Evolutionary conservation across 2,329 filamentous ascomycete species (phyloP).

Genomic region (Venturia effusa): DNA sequence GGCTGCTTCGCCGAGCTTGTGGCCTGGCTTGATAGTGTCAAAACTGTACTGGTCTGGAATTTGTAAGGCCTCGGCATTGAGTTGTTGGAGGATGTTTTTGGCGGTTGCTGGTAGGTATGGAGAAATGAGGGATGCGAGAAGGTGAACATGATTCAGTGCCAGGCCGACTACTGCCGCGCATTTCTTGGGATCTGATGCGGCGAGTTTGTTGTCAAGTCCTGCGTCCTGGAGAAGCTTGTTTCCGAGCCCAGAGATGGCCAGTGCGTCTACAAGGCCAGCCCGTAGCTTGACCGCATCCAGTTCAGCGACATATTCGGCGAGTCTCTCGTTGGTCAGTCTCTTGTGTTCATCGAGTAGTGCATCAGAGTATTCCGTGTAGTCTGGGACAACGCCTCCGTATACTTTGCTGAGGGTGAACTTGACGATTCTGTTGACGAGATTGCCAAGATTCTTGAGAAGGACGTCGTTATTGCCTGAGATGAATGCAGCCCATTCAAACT

Average conservation of each 20-base stretch:
- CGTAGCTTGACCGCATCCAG: slow-evolving; percentile 64
- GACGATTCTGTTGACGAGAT: slow-evolving; percentile 46
- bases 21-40: slow-evolving; percentile 44
- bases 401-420: slow-evolving; percentile 62
- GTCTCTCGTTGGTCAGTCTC: slow-evolving; percentile 52
- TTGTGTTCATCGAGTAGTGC: slow-evolving; percentile 25
- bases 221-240: slow-evolving; percentile 50
- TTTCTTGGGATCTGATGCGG: slow-evolving; percentile 46
- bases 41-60: slow-evolving; percentile 45
- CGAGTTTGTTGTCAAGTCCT: slow-evolving; percentile 50
- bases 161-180: slow-evolving; percentile 59
- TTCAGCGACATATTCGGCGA: slow-evolving; percentile 56
- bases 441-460: slow-evolving; percentile 63
- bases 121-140: slow-evolving; percentile 66
- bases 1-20: slow-evolving; percentile 69
- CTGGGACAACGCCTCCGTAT: slow-evolving; percentile 59
- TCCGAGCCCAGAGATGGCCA: slow-evolving; percentile 54
- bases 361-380: slow-evolving; percentile 45
- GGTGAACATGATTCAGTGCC: slow-evolving; percentile 73
- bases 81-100: slow-evolving; percentile 64
- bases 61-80: slow-evolving; percentile 46
- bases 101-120: slow-evolving; percentile 81
- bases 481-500: slow-evolving; percentile 84
- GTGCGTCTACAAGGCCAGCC: slow-evolving; percentile 51
- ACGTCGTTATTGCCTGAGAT: slow-evolving; percentile 81